phyloP scores from a whole-genome alignment of 2,329 filamentous ascomycete species.

The Ophiognomonia clavigignenti-juglandacearum region DNA sequence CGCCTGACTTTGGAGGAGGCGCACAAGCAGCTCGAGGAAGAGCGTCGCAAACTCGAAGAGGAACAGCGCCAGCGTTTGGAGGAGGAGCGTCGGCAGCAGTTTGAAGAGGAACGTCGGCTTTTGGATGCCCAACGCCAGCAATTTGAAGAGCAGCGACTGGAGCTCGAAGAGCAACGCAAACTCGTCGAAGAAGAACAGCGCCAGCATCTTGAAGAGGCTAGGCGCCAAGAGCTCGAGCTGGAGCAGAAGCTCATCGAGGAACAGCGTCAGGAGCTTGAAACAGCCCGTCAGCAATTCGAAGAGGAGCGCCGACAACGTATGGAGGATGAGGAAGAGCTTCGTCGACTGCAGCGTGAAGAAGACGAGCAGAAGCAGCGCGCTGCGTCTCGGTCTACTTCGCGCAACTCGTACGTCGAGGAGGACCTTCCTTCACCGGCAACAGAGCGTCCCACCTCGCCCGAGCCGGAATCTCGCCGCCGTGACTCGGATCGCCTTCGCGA shows the following conservation, averaged over 20 bases:
- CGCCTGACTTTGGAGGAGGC: conserved; percentile 17
- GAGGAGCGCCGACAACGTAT: conserved; percentile 10
- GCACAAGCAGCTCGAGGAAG: conserved; percentile 27
- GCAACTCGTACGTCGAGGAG: conserved; percentile 15
- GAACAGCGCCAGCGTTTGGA: conserved; percentile 20
- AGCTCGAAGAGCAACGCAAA: conserved; percentile 14
- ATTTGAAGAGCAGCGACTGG: conserved; percentile 14
- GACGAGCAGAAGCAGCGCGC: conserved; percentile 23
- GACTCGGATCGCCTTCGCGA: conserved; percentile 51
- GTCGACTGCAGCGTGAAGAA: conserved; percentile 21
- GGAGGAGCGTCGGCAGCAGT: conserved; percentile 18
- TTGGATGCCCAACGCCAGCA: conserved; percentile 14
- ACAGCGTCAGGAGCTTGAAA: conserved; percentile 14
- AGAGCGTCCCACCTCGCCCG: conserved; percentile 2
- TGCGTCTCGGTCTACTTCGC: conserved; percentile 16
- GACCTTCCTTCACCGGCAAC: conserved; percentile 3
- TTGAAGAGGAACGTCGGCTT: conserved; percentile 14
- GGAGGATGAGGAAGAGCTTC: conserved; percentile 15
- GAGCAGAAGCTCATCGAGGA: conserved; percentile 14
- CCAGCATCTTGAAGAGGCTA: conserved; percentile 11
- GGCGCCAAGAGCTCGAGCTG: conserved; percentile 11
- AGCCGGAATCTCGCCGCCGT: conserved; percentile 27
- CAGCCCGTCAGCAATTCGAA: conserved; percentile 12
- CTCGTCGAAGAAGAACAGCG: conserved; percentile 13
- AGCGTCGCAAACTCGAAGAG: conserved; percentile 23